phyloP scores from a whole-genome alignment of 2,329 filamentous ascomycete species.

The Beauveria caledonica region DNA sequence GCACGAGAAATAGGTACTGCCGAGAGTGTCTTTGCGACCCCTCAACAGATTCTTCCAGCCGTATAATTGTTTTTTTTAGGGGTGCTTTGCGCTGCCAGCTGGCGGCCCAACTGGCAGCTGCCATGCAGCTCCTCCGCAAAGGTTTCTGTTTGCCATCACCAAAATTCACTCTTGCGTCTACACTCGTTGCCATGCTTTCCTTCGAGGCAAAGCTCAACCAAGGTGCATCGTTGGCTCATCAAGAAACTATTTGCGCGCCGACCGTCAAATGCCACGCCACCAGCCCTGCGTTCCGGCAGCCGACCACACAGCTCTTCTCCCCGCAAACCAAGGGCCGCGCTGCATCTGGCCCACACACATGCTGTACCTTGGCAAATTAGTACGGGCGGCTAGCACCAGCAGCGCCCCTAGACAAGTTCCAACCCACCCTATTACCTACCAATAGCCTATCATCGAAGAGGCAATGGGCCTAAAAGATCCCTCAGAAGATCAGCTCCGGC shows the following conservation, averaged over 20 bases:
- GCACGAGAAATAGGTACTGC: too few relatives aligned
- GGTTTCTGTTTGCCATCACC: not conserved
- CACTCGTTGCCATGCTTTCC: not conserved
- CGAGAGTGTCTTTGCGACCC: not conserved
- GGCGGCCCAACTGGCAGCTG: too few relatives aligned
- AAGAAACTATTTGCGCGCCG: not conserved
- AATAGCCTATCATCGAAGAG: not conserved
- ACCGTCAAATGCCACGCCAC: not conserved
- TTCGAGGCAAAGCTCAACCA: not conserved
- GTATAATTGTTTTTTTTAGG: too few relatives aligned
- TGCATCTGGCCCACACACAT: slow-evolving; percentile 4
- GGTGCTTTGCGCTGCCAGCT: not conserved
- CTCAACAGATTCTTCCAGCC: not conserved
- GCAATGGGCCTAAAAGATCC: slow-evolving; percentile 3
- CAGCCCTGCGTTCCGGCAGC: slow-evolving; percentile 9
- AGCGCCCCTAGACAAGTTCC: not conserved
- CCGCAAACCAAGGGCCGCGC: not conserved
- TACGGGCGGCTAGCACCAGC: not conserved
- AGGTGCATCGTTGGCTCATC: not conserved
- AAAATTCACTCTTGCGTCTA: not conserved
- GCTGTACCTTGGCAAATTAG: not conserved
- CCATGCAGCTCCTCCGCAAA: too few relatives aligned
- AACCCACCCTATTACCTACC: not conserved
- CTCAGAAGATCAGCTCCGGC: not conserved
- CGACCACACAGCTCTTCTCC: not conserved